Percentiles rank a stretch among this genome's conserved stretches.
These are phyloP conservation scores for Aspergillus taichungensis DNA, from an alignment of 495 filamentous ascomycete genomes.

Conservation along the genomic window DNA sequence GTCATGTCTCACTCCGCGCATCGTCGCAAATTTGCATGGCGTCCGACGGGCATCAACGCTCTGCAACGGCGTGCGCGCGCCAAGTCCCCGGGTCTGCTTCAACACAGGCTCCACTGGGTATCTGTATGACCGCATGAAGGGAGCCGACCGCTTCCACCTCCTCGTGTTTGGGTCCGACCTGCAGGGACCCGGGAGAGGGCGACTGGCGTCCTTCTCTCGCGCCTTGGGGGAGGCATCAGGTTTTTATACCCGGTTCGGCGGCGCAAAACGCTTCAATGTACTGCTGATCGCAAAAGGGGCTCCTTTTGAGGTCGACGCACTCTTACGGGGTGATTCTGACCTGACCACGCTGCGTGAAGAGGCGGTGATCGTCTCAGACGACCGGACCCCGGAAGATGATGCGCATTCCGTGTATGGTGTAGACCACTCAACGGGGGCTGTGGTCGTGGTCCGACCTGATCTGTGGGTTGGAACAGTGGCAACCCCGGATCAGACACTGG, in stretches of 20 bases:
- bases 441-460: conserved; percentile 2
- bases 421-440: neutral
- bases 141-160: conserved; percentile 17
- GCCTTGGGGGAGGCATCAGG: conserved; percentile 1
- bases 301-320: neutral
- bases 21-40: too few relatives aligned
- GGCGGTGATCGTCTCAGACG: conserved; percentile 1
- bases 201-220: conserved; percentile 9
- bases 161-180: conserved; percentile 24
- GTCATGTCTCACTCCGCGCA: too few relatives aligned
- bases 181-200: conserved; percentile 11
- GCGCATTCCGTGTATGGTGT: conserved; percentile 7
- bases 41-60: too few relatives aligned
- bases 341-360: neutral
- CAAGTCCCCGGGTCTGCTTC: conserved; percentile 27
- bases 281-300: conserved; percentile 19
- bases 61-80: conserved; percentile 19
- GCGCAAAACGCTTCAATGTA: conserved; percentile 18
- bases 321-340: neutral
- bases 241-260: conserved; percentile 20
- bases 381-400: conserved; percentile 2
- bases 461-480: neutral
- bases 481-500: neutral
- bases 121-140: conserved; percentile 23
- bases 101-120: conserved; percentile 16